Base-by-base conservation (phyloP, 2,329 filamentous ascomycete genomes). In the Rugonectria rugulosa region DNA sequence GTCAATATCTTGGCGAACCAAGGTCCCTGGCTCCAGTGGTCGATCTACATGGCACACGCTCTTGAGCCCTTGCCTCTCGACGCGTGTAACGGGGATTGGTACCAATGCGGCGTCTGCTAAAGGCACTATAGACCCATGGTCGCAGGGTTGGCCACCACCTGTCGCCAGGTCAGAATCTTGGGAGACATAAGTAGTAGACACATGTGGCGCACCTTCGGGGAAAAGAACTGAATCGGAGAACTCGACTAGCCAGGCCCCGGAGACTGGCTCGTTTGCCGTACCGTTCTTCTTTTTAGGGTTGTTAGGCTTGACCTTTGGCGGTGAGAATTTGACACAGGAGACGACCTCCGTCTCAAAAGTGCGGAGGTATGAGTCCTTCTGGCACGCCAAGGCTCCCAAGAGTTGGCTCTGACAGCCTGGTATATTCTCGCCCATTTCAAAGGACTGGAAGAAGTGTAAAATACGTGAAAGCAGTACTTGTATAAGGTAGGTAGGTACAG, bases 71-170 rank as follows among this genome's bases (percentile, higher is more conserved):
- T 71, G 53, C 1, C 70, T 54, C n/a, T 71, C 64, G 2, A 68
- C 63, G 6, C 59, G 62, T 6, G 59, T 61, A 46, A 72, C 59
- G 0, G 54, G 57, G 4, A 71, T 64, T 4, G 60, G 42, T 1
- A 51, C 37, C 7, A 56, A 44, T 1, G 58, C 38, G 6, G 59
- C 4, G 0, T 45, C 45, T 3, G 56, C 53, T 20, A 67, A 41
- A 3, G 32, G 54, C 0, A 49, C 45, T 11, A 72, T 51, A 6
- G 65, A 65, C 12, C 69, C 70, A 14, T 69, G 53, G 41, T 72
- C 70, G 0, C 65, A 68, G n/a, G 70, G 70, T 6, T 72, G 70
- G 2, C 70, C 70, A 7, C 70, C 70, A 7, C 70, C 70, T 72
- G 15, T 7, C 14, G 15, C 1, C 24, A 1, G 2, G 11, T 51